A percentile compares a stretch with the other conserved stretches of the same genome.
Conservation (phyloP, 805 yeast genomes). For the Starmerella stigmatis region DNA sequence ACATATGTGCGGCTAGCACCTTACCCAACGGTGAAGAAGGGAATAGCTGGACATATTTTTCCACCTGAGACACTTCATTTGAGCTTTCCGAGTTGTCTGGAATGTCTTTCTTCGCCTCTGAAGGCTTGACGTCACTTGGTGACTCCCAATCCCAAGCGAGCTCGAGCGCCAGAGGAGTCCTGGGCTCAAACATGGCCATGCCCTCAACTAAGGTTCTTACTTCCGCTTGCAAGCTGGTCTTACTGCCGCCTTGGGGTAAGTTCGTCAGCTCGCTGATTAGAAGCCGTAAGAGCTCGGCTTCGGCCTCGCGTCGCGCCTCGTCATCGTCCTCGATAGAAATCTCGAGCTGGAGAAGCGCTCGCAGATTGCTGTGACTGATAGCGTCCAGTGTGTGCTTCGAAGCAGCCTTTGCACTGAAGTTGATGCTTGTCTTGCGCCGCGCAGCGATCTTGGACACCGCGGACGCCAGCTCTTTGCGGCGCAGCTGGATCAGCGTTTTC, state of each 20-base stretch:
- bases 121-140: conserved; percentile 38
- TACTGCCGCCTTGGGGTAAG: conserved; percentile 27
- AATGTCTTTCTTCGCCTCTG: conserved; percentile 30
- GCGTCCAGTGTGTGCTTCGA: neutral
- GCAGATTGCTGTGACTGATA: conserved; percentile 37
- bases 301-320: conserved; percentile 44
- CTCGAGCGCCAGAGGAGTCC: conserved; percentile 41
- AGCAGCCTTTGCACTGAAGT: conserved; percentile 11
- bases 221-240: conserved; percentile 29
- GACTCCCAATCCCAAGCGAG: conserved; percentile 45
- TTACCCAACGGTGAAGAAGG: neutral
- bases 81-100: neutral
- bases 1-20: neutral
- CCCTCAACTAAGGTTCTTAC: conserved; percentile 54
- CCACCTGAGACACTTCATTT: conserved; percentile 2
- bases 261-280: conserved; percentile 44
- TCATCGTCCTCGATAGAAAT: conserved; percentile 57
- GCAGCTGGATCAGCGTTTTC: conserved; percentile 22
- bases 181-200: conserved; percentile 57
- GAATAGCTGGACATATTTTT: conserved; percentile 7
- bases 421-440: conserved; percentile 24
- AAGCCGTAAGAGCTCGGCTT: conserved; percentile 50
- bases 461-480: conserved; percentile 25
- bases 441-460: conserved; percentile 23
- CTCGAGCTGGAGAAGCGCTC: conserved; percentile 43